Evolutionary conservation across 805 yeast genomes (phyloP).

Genomic region (Candida maesae): DNA sequence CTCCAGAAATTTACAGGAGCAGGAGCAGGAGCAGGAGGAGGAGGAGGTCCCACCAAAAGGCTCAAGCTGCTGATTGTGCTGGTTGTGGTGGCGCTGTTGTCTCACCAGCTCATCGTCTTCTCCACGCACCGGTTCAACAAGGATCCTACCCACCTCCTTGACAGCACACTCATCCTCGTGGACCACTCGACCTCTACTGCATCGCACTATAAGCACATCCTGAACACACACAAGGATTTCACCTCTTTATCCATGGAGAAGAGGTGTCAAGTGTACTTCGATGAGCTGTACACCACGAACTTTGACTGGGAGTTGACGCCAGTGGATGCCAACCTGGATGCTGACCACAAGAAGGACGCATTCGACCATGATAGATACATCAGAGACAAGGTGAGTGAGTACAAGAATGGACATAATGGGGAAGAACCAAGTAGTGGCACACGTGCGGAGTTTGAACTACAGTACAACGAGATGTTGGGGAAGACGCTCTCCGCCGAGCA

Average conservation of each 20-base stretch:
- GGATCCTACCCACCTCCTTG: background rate
- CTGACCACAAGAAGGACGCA: constrained; percentile 36
- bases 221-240: constrained; percentile 24
- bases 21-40: no score
- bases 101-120: constrained; percentile 6
- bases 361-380: constrained; percentile 33
- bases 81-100: constrained; percentile 7
- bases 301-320: constrained; percentile 46
- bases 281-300: constrained; percentile 35
- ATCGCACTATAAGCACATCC: constrained; percentile 25
- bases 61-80: constrained; percentile 8
- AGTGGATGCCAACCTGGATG: constrained; percentile 34
- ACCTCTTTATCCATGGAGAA: constrained; percentile 28
- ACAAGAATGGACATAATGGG: constrained; percentile 29
- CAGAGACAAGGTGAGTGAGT: constrained; percentile 24
- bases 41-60: constrained; percentile 17
- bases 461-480: constrained; percentile 29
- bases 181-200: constrained; percentile 16
- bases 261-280: constrained; percentile 45
- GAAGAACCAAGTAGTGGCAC: constrained; percentile 27
- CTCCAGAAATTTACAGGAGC: no score
- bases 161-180: constrained; percentile 10
- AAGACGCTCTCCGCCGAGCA: constrained; percentile 32
- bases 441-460: constrained; percentile 29
- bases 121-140: background rate